These are phyloP conservation scores for Pelargonium nanum DNA, from an alignment of 345 rosid species.

Conservation along the genomic window DNA sequence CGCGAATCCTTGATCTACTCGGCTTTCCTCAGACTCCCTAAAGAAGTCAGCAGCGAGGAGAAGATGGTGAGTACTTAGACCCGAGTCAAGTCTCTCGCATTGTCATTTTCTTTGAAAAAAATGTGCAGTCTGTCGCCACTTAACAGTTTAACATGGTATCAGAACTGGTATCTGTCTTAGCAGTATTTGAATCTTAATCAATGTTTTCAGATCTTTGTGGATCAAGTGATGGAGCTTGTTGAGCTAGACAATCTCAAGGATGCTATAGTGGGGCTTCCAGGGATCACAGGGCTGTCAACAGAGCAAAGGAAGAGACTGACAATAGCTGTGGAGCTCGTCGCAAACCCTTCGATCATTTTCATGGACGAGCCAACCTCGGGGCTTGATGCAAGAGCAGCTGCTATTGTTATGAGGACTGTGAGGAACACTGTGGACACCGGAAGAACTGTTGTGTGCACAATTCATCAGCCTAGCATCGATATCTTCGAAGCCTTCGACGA, in stretches of 20 bases:
- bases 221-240: constrained; percentile 40
- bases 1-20: background rate
- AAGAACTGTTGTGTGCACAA: constrained; percentile 51
- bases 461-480: constrained; percentile 52
- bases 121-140: too few relatives aligned
- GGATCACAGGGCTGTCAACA: constrained; percentile 38
- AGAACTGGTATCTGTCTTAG: too few relatives aligned
- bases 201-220: constrained; percentile 33
- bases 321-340: constrained; percentile 53
- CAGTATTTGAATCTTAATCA: background rate
- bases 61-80: background rate
- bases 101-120: background rate
- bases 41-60: background rate
- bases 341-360: constrained; percentile 52
- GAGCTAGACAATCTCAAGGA: constrained; percentile 32
- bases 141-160: too few relatives aligned
- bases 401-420: constrained; percentile 49
- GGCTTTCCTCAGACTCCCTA: background rate
- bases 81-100: background rate
- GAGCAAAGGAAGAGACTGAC: constrained; percentile 51
- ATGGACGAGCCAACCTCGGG: constrained; percentile 57
- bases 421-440: constrained; percentile 48
- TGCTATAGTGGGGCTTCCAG: constrained; percentile 45
- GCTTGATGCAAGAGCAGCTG: constrained; percentile 53
- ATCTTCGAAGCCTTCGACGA: constrained; percentile 56